Evolutionary conservation across 106 monocot species (phyloP), one percentile per base, ranked within the genome.

Genomic region (Narthecium ossifragum): DNA sequence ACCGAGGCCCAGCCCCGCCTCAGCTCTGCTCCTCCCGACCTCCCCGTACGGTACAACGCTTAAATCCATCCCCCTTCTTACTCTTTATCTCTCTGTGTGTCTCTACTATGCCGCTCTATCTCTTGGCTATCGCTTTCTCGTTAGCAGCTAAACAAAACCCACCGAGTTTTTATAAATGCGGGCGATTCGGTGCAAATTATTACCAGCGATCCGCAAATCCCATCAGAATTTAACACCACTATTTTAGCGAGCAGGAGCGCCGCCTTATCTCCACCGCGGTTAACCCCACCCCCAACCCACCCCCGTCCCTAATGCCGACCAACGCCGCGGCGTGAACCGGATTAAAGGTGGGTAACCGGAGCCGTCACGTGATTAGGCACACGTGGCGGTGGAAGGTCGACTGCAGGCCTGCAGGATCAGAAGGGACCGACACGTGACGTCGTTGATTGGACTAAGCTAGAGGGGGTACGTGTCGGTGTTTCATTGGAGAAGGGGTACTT

Each of bases 41-140:
- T 54, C 60, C 8, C 17, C 49, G 32, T 71, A 77, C 2, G 77
- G 70, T 12, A 71, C 77, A 1, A 77, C 38, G 66, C 77, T 71
- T 59, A 77, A 61, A 59, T 77, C 66, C 77, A 77, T 76, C 13
- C 1, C 6, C 24, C 1, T 1, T 17, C 20, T 29, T 2, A 12
- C 10, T 23, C 26, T n/a, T 9, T 0, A 8, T 11, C 15, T 14
- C 20, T 41, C 34, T 29, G n/a, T n/a, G n/a, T n/a, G n/a, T n/a
- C n/a, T n/a, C n/a, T n/a, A n/a, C n/a, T n/a, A n/a, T n/a, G n/a
- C 23, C 57, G 18, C 22, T 34, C 43, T 55, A 24, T 17, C 34
- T 30, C 60, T 8, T 49, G 5, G 49, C 37, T 28, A 20, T 34
- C 51, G 29, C 51, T 57, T 51, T 29, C 39, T 64, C 6, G 37